Conservation (phyloP, 768 basidiomycete species). For the Russula ochroleuca region DNA sequence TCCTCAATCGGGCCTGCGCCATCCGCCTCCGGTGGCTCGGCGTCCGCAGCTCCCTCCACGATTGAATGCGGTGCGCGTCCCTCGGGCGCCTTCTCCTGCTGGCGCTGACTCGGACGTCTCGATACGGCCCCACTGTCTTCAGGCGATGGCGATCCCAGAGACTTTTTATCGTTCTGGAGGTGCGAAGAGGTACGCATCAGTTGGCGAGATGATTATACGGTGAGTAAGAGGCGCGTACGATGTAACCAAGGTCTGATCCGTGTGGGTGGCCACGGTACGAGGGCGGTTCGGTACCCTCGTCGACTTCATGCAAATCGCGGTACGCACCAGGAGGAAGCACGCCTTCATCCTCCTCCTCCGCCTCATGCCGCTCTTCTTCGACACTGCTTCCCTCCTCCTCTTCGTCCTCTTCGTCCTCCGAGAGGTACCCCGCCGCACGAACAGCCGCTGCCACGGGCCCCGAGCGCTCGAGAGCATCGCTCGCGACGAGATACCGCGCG, state of each 20-base stretch:
- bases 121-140: constrained; percentile 36
- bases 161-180: constrained; percentile 40
- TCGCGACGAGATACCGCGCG: constrained; percentile 88
- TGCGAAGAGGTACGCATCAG: not conserved
- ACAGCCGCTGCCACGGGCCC: constrained; percentile 94
- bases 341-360: constrained; percentile 48
- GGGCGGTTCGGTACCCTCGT: constrained; percentile 53
- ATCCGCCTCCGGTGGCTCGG: constrained; percentile 27
- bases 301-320: constrained; percentile 33
- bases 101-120: constrained; percentile 52
- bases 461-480: constrained; percentile 86
- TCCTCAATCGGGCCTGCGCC: constrained; percentile 24
- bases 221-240: constrained; percentile 41
- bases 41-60: constrained; percentile 1
- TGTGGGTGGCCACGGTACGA: constrained; percentile 53
- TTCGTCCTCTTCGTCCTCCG: constrained; percentile 66
- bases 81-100: constrained; percentile 71
- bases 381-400: constrained; percentile 60
- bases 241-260: constrained; percentile 43
- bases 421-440: constrained; percentile 79
- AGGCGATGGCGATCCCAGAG: constrained; percentile 18
- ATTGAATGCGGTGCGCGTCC: constrained; percentile 41
- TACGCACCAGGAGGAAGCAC: constrained; percentile 45
- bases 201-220: not conserved
- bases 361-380: constrained; percentile 46